Evolutionary conservation across 768 basidiomycete species (phyloP), one percentile per base, ranked within the genome.

Genomic region (Suillus alpinus): DNA sequence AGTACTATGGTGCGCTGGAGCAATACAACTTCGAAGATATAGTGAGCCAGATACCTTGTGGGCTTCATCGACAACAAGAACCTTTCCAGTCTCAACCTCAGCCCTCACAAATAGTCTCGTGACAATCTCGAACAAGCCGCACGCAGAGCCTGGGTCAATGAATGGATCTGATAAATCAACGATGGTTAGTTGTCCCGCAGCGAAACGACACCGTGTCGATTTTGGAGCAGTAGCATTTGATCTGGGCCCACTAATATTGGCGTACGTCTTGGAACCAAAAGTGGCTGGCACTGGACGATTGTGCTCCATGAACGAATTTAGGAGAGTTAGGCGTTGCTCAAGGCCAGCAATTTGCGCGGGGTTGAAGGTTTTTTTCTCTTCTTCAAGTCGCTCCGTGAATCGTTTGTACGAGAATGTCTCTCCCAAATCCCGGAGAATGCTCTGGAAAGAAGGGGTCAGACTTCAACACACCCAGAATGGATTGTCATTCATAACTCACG

Each of bases 131-230:
- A 87, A 88, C 6, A 87, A 70, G 0, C 81, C 80, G 62, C 86
- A 86, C 2, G 86, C 86, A 4, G 83, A 80, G 0, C 76, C 73
- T 2, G 82, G 67, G 66, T 89, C 86, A 9, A 87, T 77, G 63
- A 87, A 88, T 0, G 86, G 84, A 62, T 86, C 86, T 0, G 87
- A 86, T 0, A 87, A 70, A 63, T 87, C 86, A 20, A 87, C 70
- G 13, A 88, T 83, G 0, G 84, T 86, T n/a, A 87, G 58, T 62
- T 81, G 78, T 0, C 85, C 86, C 0, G 76, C 56, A 6, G 70
- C 72, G 65, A 87, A 88, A 56, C 59, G 20, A 57, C 57, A 10
- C 55, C 12, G 44, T 59, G 56, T 23, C 16, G 49, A 57, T 56
- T 34, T 59, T 47, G 34, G 6, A n/a, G 13, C 37, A 41, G 31